phyloP scores from a whole-genome alignment of 768 basidiomycete species.

The Terana coerulea region DNA sequence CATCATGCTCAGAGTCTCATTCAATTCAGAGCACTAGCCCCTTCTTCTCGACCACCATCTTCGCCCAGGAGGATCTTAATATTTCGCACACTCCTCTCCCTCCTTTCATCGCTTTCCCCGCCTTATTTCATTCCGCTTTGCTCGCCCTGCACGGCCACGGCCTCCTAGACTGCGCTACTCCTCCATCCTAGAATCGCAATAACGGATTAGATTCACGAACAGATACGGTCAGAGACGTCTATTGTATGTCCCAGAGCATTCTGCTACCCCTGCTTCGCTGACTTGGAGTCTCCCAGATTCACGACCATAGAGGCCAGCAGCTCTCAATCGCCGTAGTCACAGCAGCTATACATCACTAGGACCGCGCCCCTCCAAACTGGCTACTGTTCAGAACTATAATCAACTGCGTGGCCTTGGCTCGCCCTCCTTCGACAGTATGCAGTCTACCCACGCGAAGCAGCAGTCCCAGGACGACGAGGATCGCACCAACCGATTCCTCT shows the following conservation, averaged over 20 bases:
- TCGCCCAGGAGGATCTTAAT: background rate
- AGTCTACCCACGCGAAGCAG: slow-evolving; percentile 30
- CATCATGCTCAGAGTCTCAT: background rate
- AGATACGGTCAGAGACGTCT: slow-evolving; percentile 15
- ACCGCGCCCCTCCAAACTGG: slow-evolving; percentile 19
- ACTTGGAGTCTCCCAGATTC: slow-evolving; percentile 10
- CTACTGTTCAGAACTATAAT: slow-evolving; percentile 24
- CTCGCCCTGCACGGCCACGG: background rate
- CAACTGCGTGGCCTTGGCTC: slow-evolving; percentile 22
- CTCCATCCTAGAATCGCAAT: slow-evolving; percentile 5
- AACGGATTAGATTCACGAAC: slow-evolving; percentile 15
- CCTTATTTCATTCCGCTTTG: background rate
- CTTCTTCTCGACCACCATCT: background rate
- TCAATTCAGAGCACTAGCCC: slow-evolving; percentile 7
- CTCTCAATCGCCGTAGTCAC: slow-evolving; percentile 19
- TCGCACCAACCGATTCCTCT: slow-evolving; percentile 58
- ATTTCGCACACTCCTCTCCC: background rate
- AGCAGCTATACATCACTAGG: slow-evolving; percentile 3
- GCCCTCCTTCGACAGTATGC: slow-evolving; percentile 30
- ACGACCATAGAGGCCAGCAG: slow-evolving; percentile 20
- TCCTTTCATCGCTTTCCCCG: background rate
- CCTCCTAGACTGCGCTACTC: slow-evolving; percentile 2
- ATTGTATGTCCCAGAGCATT: slow-evolving; percentile 11
- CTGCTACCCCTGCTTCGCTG: background rate
- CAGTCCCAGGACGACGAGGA: slow-evolving; percentile 45